Base-by-base conservation (phyloP, 202 grass and related monocot genomes). In the Panicum hallii region DNA sequence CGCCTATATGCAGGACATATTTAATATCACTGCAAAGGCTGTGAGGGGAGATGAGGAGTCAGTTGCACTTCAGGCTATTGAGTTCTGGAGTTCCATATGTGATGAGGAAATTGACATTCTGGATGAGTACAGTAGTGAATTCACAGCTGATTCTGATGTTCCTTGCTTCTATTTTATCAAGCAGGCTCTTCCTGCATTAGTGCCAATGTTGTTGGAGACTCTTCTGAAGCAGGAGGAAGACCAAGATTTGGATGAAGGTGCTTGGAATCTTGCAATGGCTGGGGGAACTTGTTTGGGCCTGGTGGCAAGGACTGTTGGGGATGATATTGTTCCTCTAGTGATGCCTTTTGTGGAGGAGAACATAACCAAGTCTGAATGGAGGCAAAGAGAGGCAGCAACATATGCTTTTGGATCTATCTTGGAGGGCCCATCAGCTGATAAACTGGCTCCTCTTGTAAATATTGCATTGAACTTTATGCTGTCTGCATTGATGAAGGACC, bases 211-310 rank as follows among this genome's bases (percentile, higher is more conserved):
- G 79, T 71, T 97, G 67, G 94, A 94, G 67, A 97, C 94, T 49
- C 94, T 97, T n/a, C 88, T 97, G 34, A 97, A 97, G 82, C 94
- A 97, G 89, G 94, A 97, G 85, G 94, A 97, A 63, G 94, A 97
- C 77, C 92, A 97, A 77, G 94, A 97, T 54, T 89, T 94, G 79
- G 94, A 97, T 92, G 94, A 97, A 87, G 94, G 91, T 79, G 92
- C 88, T 77, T 97, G 94, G 94, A 97, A 97, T 89, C 90, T 97
- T 82, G 92, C 94, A 69, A 97, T 97, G 94, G 94, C 94, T 78
- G 94, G 94, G 23, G 94, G 94, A 32, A 97, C 94, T 78, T 97
- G 94, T 90, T 94, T 97, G 73, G 94, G 94, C 61, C 77, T 97
- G 34, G 94, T 97, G 45, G 92, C 94, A 4, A 87, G 91, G 78